phyloP scores from a whole-genome alignment of 306 rosid species.

The Mimosa bimucronata region DNA sequence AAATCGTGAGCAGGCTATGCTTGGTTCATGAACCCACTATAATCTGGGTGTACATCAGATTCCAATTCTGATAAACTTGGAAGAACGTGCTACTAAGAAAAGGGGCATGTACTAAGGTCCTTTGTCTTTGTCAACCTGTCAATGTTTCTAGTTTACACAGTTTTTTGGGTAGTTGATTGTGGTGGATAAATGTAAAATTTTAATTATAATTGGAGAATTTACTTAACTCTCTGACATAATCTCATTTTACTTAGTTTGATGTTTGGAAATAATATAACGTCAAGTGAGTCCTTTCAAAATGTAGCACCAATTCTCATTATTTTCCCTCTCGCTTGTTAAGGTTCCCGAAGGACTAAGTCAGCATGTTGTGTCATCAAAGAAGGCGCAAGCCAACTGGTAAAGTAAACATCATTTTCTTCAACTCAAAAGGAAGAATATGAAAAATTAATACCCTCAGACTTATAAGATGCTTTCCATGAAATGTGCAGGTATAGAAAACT shows the following conservation, averaged over 20 bases:
- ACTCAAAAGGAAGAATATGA: not conserved
- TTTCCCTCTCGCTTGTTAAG: constrained; percentile 40
- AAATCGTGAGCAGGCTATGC: not conserved
- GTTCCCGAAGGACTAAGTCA: constrained; percentile 79
- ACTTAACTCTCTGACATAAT: not conserved
- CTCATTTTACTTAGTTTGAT: not conserved
- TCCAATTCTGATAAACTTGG: not conserved
- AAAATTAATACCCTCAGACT: not conserved
- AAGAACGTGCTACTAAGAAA: not conserved
- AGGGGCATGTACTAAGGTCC: not conserved
- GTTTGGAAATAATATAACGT: not conserved
- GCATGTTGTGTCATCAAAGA: constrained; percentile 85
- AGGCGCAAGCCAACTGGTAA: constrained; percentile 92
- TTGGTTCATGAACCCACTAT: not conserved
- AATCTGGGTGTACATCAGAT: not conserved
- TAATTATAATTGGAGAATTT: not conserved
- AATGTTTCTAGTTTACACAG: not conserved
- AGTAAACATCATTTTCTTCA: not conserved
- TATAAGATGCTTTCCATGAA: not conserved
- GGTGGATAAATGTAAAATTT: not conserved
- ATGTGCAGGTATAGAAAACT: constrained; percentile 86
- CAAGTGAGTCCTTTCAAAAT: not conserved
- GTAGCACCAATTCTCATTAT: not conserved
- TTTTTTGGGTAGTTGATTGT: not conserved
- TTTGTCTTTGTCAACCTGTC: not conserved